Evolutionary conservation across 768 basidiomycete genomes (phyloP), one percentile per base, ranked within the genome.

Genomic region (Mycena kentingensis): DNA sequence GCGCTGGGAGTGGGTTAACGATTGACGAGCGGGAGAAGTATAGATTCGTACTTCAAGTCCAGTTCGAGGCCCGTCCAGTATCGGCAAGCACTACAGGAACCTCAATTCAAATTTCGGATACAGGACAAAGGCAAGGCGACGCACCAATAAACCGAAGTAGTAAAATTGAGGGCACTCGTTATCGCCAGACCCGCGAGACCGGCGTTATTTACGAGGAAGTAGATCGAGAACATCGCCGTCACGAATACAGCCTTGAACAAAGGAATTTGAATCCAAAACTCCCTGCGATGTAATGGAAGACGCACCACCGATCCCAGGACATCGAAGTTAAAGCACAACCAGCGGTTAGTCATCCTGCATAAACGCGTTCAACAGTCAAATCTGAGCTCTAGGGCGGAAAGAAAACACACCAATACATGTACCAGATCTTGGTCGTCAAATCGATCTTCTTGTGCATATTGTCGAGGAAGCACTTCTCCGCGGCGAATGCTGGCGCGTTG

Each of bases 391-490:
- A 11, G 25, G 11, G 0, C n/a, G n/a, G n/a, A n/a, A 44, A 36
- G 19, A 7, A 15, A 1, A 26, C 57, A 7, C 21, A 58, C 92
- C 92, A 60, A 32, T 52, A 60, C 0, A 32, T 26, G 19, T 91
- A 90, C 87, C 85, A 90, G 87, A 90, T 88, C 27, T 86, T 82
- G 11, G 82, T 92, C n/a, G 87, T 92, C 44, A 77, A 70, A 56
- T 93, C 88, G 26, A 93, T 79, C 65, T 90, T 90, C 2, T 60
- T 59, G 63, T 90, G 89, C 3, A 95, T 70, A 53, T 79, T 79
- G 49, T 88, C 79, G 60, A 94, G 72, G 77, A 98, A 96, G 4
- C 81, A 73, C 34, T 72, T 72, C 64, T 96, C 93, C 0, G 85
- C 87, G 1, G 88, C 86, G 71, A 96, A 98, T 0, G 94, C 58